Percentiles rank a stretch among this genome's conserved stretches.
These are phyloP conservation scores for Silene latifolia DNA, from an alignment of 148 eudicot genomes.

Conservation along the genomic window DNA sequence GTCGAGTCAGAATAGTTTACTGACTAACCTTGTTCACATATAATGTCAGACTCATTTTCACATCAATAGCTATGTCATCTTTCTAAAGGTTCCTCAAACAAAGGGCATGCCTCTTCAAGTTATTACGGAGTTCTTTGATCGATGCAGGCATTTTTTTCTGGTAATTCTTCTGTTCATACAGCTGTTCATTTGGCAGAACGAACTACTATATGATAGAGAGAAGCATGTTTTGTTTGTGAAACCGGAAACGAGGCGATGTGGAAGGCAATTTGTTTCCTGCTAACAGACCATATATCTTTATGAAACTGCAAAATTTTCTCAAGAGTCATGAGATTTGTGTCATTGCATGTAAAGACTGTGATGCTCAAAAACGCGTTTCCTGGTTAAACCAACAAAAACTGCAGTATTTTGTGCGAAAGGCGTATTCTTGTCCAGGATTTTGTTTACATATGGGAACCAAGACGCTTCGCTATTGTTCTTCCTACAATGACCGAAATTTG, in stretches of 20 bases:
- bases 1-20: too few species aligned
- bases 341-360: slow-evolving; percentile 1
- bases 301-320: slow-evolving; percentile 7
- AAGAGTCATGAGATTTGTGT: neutral
- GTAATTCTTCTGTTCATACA: slow-evolving; percentile 1
- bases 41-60: too few species aligned
- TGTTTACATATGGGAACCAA: neutral
- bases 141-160: neutral
- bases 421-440: neutral
- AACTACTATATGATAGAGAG: slow-evolving; percentile 1
- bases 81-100: slow-evolving; percentile 57
- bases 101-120: slow-evolving; percentile 68
- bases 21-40: too few species aligned
- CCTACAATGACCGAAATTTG: neutral
- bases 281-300: neutral
- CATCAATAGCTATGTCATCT: too few species aligned
- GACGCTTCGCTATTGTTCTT: neutral
- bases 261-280: slow-evolving; percentile 12
- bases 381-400: slow-evolving; percentile 15
- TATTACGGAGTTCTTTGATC: slow-evolving; percentile 42
- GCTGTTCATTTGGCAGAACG: neutral
- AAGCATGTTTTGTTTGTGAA: slow-evolving; percentile 19
- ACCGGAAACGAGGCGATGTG: slow-evolving; percentile 10
- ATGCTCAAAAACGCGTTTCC: slow-evolving; percentile 3
- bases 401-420: slow-evolving; percentile 1